phyloP scores from a whole-genome alignment of 257 asterid genomes.

The Plantago ovata region DNA sequence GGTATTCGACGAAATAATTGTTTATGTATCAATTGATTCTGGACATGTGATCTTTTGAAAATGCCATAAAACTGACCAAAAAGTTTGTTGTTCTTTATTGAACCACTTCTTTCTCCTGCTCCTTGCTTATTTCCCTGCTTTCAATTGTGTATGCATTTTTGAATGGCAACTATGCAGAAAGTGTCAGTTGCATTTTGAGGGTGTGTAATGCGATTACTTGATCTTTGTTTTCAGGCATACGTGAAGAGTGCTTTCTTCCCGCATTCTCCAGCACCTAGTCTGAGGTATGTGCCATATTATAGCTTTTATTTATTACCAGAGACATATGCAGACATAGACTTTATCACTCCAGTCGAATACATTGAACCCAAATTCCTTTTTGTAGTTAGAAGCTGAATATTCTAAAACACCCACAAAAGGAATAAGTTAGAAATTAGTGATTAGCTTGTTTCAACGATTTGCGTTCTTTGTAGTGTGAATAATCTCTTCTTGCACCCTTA shows the following conservation, averaged over 20 bases:
- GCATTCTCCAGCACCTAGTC: slow-evolving; percentile 83
- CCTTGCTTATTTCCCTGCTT: too few relatives aligned
- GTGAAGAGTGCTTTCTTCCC: slow-evolving; percentile 71
- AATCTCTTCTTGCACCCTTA: too few relatives aligned
- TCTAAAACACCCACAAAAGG: not conserved
- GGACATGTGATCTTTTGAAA: too few relatives aligned
- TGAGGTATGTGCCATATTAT: slow-evolving; percentile 44
- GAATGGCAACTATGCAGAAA: too few relatives aligned
- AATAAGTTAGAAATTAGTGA: not conserved
- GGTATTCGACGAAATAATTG: too few relatives aligned
- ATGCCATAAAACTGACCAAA: too few relatives aligned
- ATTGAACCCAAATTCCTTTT: not conserved
- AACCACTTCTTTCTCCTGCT: too few relatives aligned
- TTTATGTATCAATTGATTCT: too few relatives aligned
- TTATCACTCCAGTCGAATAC: not conserved
- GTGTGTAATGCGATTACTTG: too few relatives aligned
- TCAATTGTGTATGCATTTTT: too few relatives aligned
- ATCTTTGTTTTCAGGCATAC: slow-evolving; percentile 49
- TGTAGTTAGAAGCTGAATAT: not conserved
- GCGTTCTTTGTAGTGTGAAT: not conserved
- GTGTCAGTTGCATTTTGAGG: too few relatives aligned
- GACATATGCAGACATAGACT: not conserved
- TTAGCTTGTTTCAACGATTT: not conserved
- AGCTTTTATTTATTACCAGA: not conserved
- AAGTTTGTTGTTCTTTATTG: too few relatives aligned